Base-by-base conservation (phyloP, 495 filamentous ascomycete genomes). In the Daldinia vernicosa region DNA sequence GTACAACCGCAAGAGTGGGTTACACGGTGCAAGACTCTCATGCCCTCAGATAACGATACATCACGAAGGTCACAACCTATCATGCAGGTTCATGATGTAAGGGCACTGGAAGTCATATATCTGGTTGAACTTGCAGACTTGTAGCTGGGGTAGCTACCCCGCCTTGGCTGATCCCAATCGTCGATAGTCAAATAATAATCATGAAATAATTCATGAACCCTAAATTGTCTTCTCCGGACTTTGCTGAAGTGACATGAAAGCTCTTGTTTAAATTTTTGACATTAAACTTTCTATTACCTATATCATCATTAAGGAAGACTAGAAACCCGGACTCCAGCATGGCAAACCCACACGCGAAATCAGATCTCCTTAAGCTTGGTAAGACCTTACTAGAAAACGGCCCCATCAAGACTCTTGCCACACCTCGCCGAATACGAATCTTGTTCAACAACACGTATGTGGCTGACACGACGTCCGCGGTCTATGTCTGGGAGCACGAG, bases 401-500 rank as follows among this genome's bases (percentile, higher is more conserved):
- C 2, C 79, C 80, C 3, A 40, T 71, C 37, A 80, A 78, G 60
- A 75, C 70, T 8, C 70, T 77, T 15, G 26, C 70, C 27, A 77
- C 78, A 4, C 57, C 78, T 5, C 79, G 79, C 26, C 76, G 80
- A 0, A 52, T 82, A 22, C 75, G 79, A 17, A 76, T 76, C 61
- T 43, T 77, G 2, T 69, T 79, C 35, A 67, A 73, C 57, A 74
- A 73, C 19, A 24, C 24, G 9, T 72, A 68, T n/a, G 60, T 81
- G 56, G 80, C 74, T 2, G 80, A 81, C 57, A 80, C 79, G 6
- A 78, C 70, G 3, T 15, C 27, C 0, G 78, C 79, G 19, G 15
- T 74, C 3, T 76, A 69, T 27, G 75, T 82, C 47, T 82, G 80
- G 80, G 80, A 82, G 56, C 74, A 79, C 60, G 32, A 57, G 33